Evolutionary conservation across 345 rosid species (phyloP).

Genomic region (Eucalyptus paniculata): DNA sequence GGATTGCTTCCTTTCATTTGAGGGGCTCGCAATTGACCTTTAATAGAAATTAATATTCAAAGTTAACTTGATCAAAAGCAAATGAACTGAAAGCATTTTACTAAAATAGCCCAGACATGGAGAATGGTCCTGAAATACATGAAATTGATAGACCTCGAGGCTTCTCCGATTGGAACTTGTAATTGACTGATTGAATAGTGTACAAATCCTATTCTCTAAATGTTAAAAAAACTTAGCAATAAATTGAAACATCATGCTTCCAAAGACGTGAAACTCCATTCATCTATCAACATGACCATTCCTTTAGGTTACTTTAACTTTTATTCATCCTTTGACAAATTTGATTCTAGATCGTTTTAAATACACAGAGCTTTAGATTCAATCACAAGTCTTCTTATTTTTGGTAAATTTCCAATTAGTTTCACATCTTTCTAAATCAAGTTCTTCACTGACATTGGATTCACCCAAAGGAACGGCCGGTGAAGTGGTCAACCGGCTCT

Average conservation of each 20-base stretch:
- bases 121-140: neutral
- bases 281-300: neutral
- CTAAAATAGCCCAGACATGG: neutral
- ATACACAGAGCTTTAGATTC: neutral
- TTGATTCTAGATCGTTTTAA: neutral
- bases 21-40: neutral
- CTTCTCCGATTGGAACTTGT: neutral
- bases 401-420: neutral
- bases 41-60: neutral
- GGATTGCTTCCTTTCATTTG: neutral
- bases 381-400: neutral
- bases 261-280: neutral
- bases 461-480: no score
- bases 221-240: neutral
- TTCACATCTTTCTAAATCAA: neutral
- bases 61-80: neutral
- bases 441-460: no score
- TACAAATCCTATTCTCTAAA: neutral
- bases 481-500: no score
- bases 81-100: neutral
- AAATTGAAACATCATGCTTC: neutral
- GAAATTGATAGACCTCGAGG: neutral
- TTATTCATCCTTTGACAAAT: neutral
- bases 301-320: neutral
- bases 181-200: neutral